phyloP scores from a whole-genome alignment of 805 yeast genomes.

The Dipodascus albidus region DNA sequence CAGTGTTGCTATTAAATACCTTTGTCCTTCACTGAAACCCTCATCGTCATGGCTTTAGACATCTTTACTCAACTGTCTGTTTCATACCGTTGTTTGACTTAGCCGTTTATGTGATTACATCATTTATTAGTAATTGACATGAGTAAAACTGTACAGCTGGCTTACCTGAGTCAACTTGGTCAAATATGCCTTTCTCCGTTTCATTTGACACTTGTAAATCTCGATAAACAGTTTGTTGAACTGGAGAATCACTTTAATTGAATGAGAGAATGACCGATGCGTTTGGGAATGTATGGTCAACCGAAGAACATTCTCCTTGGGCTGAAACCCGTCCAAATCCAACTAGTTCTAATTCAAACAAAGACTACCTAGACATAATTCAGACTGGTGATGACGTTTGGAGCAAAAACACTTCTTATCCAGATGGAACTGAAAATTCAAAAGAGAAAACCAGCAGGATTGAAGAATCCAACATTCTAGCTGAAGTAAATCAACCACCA shows the following conservation, averaged over 20 bases:
- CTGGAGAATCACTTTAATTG: neutral
- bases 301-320: neutral
- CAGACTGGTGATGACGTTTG: neutral
- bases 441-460: no score
- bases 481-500: no score
- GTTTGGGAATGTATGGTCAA: neutral
- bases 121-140: neutral
- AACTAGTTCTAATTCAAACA: neutral
- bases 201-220: neutral
- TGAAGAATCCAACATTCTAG: no score
- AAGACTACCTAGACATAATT: neutral
- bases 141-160: neutral
- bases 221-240: neutral
- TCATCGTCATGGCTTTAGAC: no score
- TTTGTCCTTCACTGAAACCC: no score
- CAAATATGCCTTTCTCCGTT: neutral
- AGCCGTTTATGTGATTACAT: neutral
- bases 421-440: no score
- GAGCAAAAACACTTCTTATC: neutral
- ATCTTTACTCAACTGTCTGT: no score
- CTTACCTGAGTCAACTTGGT: neutral
- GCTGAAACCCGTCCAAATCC: neutral
- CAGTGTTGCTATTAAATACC: no score
- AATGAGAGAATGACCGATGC: slow-evolving; percentile 1
- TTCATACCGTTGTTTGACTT: neutral